Percentiles rank a stretch among this genome's conserved stretches.
These are phyloP conservation scores for Lipomyces yarrowii DNA, from an alignment of 1,139 yeast species.

Conservation along the genomic window DNA sequence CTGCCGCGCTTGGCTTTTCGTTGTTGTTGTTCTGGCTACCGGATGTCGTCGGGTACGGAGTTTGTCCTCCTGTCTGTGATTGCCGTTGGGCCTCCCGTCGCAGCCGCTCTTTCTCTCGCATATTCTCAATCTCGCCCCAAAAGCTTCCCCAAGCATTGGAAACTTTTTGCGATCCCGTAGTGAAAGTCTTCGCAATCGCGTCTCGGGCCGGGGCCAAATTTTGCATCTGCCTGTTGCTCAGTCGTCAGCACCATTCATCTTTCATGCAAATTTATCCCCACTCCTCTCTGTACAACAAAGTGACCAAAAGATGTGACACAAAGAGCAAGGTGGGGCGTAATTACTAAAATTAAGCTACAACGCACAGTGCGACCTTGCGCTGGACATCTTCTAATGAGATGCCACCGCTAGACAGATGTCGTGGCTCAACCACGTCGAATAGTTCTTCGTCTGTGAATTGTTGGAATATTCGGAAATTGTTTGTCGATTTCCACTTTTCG, in stretches of 20 bases:
- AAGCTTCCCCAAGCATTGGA: conserved; percentile 38
- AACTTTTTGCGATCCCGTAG: conserved; percentile 34
- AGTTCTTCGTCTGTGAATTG: conserved; percentile 80
- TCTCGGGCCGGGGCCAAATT: conserved; percentile 35
- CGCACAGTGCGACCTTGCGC: conserved; percentile 29
- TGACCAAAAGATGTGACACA: not conserved
- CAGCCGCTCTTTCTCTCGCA: conserved; percentile 25
- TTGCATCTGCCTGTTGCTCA: conserved; percentile 29
- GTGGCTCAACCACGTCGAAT: conserved; percentile 83
- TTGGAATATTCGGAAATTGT: conserved; percentile 72
- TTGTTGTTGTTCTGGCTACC: not conserved
- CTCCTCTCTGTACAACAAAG: not conserved
- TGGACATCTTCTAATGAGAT: conserved; percentile 34
- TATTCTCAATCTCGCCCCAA: conserved; percentile 36
- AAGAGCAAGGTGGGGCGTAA: not conserved
- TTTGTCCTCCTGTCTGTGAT: not conserved
- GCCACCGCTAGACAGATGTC: conserved; percentile 51
- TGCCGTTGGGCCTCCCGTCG: conserved; percentile 19
- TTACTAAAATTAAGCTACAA: conserved; percentile 29
- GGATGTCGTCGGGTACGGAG: conserved; percentile 4
- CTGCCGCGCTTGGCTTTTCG: conserved; percentile 12
- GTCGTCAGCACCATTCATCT: not conserved
- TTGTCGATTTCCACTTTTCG: conserved; percentile 64
- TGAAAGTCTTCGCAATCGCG: conserved; percentile 36
- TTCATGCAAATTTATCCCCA: not conserved